Evolutionary conservation across 108 stramenopile species (phyloP).

Genomic region (Nitzschia sp.): DNA sequence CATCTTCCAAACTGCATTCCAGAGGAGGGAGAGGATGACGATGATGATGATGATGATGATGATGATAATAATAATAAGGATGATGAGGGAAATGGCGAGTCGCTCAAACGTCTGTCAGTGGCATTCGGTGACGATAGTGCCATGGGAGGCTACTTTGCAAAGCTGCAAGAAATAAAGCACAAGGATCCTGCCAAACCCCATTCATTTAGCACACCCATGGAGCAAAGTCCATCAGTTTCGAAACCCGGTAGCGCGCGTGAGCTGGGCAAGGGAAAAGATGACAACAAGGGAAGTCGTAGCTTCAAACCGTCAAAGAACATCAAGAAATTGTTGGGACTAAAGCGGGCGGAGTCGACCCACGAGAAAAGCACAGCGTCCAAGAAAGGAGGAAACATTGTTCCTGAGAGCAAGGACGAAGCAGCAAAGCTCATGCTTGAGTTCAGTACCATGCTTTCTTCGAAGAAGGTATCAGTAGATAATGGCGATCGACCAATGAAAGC

Average conservation of each 20-base stretch:
- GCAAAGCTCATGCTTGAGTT: slow-evolving; percentile 7
- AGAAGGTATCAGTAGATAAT: neutral
- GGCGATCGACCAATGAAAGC: neutral
- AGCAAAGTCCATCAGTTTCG: neutral
- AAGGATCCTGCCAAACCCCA: neutral
- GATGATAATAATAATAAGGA: too few species aligned
- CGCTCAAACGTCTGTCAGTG: neutral
- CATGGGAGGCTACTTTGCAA: slow-evolving; percentile 25
- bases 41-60: neutral
- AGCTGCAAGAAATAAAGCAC: slow-evolving; percentile 5
- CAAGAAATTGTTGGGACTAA: slow-evolving; percentile 5
- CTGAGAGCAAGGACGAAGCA: slow-evolving; percentile 1
- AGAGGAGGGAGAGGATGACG: neutral
- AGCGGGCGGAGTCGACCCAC: neutral
- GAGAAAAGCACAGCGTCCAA: neutral
- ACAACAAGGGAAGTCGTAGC: neutral
- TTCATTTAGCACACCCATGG: neutral
- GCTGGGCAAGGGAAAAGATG: neutral
- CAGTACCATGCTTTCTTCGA: neutral
- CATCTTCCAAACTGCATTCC: neutral
- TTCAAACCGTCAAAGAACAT: slow-evolving; percentile 18
- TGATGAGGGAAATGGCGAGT: neutral
- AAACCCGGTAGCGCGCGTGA: neutral
- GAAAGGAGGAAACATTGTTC: neutral
- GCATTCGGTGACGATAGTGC: slow-evolving; percentile 16